phyloP scores from a whole-genome alignment of 2,329 filamentous ascomycete genomes.

The Penicillium vulpinum region DNA sequence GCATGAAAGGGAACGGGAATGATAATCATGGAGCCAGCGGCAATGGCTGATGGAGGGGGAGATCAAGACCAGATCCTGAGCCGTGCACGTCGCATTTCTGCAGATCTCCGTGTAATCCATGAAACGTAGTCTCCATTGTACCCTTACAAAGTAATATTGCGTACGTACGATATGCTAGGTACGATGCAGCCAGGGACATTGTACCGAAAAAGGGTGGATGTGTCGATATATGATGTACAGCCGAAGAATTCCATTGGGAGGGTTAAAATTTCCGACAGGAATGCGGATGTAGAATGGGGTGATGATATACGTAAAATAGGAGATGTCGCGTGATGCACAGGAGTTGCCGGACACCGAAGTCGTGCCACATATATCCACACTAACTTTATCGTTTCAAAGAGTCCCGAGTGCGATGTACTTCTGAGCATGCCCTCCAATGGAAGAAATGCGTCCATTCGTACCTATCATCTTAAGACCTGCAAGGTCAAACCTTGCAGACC shows the following conservation, averaged over 20 bases:
- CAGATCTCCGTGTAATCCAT: slow-evolving; percentile 6
- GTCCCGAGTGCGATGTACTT: slow-evolving; percentile 4
- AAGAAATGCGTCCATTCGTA: not conserved
- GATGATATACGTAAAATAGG: not conserved
- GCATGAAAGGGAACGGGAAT: slow-evolving; percentile 5
- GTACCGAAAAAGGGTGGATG: not conserved
- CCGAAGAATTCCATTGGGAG: slow-evolving; percentile 1
- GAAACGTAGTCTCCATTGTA: not conserved
- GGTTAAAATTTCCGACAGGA: not conserved
- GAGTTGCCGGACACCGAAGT: slow-evolving; percentile 11
- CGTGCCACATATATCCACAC: slow-evolving; percentile 10
- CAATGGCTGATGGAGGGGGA: slow-evolving; percentile 18
- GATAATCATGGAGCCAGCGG: slow-evolving; percentile 7
- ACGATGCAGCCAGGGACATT: not conserved
- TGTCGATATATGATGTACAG: not conserved
- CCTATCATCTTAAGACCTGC: slow-evolving; percentile 19
- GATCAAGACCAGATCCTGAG: slow-evolving; percentile 14
- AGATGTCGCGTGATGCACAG: slow-evolving; percentile 9
- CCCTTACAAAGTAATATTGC: not conserved
- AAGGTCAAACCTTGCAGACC: slow-evolving; percentile 30
- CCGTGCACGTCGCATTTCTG: slow-evolving; percentile 15
- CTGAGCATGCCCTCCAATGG: slow-evolving; percentile 11
- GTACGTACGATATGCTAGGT: slow-evolving; percentile 4
- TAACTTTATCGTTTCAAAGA: slow-evolving; percentile 6
- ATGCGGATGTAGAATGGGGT: not conserved